Evolutionary conservation across 2,329 filamentous ascomycete species (phyloP).

Genomic region (Aspergillus pseudotamarii): DNA sequence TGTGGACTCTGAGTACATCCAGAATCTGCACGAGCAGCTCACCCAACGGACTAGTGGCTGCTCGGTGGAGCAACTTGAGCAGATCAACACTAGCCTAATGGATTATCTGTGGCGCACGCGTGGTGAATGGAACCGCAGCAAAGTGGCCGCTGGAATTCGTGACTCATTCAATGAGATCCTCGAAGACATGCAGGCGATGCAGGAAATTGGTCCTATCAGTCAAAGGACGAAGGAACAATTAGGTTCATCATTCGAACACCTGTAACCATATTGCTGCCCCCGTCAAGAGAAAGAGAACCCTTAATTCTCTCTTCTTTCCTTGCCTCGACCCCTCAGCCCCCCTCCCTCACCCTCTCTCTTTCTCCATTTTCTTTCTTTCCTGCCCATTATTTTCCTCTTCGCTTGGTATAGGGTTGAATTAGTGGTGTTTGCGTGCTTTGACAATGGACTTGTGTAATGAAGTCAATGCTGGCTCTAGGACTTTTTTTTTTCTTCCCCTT

Average conservation of each 20-base stretch:
- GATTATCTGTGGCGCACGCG: conserved; percentile 80
- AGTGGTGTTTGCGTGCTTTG: conserved; percentile 6
- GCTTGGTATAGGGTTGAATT: conserved; percentile 6
- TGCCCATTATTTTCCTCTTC: conserved; percentile 10
- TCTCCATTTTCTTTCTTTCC: conserved; percentile 12
- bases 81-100: conserved; percentile 90
- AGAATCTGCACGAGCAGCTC: conserved; percentile 64
- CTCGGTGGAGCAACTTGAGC: conserved; percentile 91
- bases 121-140: conserved; percentile 79
- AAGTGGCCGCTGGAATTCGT: conserved; percentile 66
- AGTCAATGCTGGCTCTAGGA: conserved; percentile 17
- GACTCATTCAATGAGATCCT: conserved; percentile 73
- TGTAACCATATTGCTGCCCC: background rate
- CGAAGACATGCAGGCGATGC: conserved; percentile 60
- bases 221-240: conserved; percentile 38
- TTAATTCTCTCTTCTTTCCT: background rate
- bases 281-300: background rate
- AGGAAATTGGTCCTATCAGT: conserved; percentile 40
- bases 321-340: background rate
- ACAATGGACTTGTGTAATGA: conserved; percentile 22
- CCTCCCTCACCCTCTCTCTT: background rate
- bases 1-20: conserved; percentile 56
- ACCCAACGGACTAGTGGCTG: conserved; percentile 72
- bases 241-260: conserved; percentile 12
- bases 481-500: background rate